Evolutionary conservation across 257 asterid species (phyloP).

Genomic region (Osmanthus fragrans): DNA sequence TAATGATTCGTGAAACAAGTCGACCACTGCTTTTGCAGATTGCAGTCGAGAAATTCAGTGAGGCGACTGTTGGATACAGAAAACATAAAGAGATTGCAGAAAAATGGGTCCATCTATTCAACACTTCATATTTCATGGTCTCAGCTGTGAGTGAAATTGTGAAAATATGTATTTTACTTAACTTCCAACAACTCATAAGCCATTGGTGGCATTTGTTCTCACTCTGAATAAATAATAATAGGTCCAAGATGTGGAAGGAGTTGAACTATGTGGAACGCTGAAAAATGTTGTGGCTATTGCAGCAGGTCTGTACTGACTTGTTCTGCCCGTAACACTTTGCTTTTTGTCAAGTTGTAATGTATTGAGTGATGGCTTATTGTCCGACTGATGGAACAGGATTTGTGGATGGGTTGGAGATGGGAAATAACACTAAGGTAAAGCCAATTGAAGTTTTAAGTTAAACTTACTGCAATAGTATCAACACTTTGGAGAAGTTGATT

Average conservation of each 20-base stretch:
- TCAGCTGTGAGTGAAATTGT: constrained; percentile 73
- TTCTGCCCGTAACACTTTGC: constrained; percentile 11
- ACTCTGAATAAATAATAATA: constrained; percentile 23
- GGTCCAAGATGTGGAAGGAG: constrained; percentile 97
- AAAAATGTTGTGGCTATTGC: constrained; percentile 88
- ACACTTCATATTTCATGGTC: constrained; percentile 69
- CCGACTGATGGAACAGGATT: constrained; percentile 48
- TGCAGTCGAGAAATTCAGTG: constrained; percentile 86
- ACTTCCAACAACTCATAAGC: background rate
- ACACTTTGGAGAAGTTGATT: background rate
- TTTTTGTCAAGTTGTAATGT: background rate
- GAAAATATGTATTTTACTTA: background rate
- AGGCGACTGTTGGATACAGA: constrained; percentile 86
- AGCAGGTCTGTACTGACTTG: constrained; percentile 53
- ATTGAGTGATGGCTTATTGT: constrained; percentile 2
- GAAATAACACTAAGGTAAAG: constrained; percentile 83
- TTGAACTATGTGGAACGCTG: constrained; percentile 87
- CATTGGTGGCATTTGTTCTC: background rate
- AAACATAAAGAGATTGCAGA: constrained; percentile 64
- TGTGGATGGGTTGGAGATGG: constrained; percentile 95
- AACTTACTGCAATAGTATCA: no score
- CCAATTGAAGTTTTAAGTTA: background rate
- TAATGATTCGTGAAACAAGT: background rate
- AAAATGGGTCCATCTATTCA: constrained; percentile 85
- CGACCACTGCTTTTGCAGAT: constrained; percentile 47